phyloP scores from a whole-genome alignment of 805 yeast genomes.

The Wickerhamiella shivajii region DNA sequence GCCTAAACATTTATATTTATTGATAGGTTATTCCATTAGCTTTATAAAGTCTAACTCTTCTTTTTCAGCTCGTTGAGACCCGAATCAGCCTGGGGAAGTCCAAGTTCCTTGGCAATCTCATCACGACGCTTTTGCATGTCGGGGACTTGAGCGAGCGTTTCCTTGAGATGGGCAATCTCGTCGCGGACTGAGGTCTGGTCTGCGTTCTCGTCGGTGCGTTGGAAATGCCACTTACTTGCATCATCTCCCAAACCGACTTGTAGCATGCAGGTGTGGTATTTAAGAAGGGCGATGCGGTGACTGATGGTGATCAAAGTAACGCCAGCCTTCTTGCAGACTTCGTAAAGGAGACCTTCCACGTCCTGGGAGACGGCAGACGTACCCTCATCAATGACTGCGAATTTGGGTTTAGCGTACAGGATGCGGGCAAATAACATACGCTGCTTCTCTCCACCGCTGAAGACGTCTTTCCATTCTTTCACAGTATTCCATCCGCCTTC shows the following conservation, averaged over 20 bases:
- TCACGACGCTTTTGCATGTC: conserved; percentile 44
- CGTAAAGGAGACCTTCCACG: conserved; percentile 76
- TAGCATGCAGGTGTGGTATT: conserved; percentile 66
- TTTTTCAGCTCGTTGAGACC: too few relatives aligned
- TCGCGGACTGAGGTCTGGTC: conserved; percentile 55
- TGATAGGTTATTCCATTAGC: too few relatives aligned
- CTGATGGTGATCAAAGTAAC: conserved; percentile 71
- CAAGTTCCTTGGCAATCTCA: conserved; percentile 32
- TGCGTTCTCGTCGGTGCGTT: conserved; percentile 49
- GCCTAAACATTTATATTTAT: too few relatives aligned
- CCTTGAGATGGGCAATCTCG: conserved; percentile 55
- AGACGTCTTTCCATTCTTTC: conserved; percentile 76
- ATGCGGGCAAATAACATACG: conserved; percentile 79
- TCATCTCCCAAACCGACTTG: conserved; percentile 46
- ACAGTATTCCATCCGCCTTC: conserved; percentile 34
- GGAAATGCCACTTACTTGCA: conserved; percentile 38
- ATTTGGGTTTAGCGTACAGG: conserved; percentile 61
- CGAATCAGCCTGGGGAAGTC: conserved; percentile 8
- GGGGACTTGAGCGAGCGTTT: conserved; percentile 43
- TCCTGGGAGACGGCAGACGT: conserved; percentile 85
- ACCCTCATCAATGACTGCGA: conserved; percentile 82
- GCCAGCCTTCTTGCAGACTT: conserved; percentile 48
- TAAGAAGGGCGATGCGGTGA: conserved; percentile 70
- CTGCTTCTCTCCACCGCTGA: conserved; percentile 94
- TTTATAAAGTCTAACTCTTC: too few relatives aligned